Conservation (phyloP, 306 rosid species). For the Vigna nakashimae region DNA sequence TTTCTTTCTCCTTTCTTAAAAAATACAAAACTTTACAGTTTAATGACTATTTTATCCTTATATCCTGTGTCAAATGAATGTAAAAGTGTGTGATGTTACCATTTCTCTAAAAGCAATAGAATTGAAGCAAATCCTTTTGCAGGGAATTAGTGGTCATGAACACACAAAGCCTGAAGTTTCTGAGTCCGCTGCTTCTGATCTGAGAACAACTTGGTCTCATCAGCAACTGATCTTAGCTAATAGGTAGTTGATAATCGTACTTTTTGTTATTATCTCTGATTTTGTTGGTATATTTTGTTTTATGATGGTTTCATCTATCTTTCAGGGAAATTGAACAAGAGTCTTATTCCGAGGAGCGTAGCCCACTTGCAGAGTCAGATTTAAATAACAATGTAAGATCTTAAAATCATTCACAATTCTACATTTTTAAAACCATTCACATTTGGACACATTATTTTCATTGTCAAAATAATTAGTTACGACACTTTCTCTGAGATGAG, state of each 20-base stretch:
- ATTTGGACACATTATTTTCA: background rate
- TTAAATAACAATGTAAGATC: conserved; percentile 55
- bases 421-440: background rate
- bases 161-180: conserved; percentile 35
- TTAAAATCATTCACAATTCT: conserved; percentile 24
- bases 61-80: too few species aligned
- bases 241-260: conserved; percentile 49
- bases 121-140: conserved; percentile 26
- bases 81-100: too few species aligned
- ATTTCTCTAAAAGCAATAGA: background rate
- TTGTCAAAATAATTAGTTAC: background rate
- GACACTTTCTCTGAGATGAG: background rate
- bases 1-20: too few species aligned
- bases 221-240: conserved; percentile 43
- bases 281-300: conserved; percentile 28
- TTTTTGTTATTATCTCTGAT: conserved; percentile 2
- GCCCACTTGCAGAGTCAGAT: conserved; percentile 35
- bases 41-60: too few species aligned
- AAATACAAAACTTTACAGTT: too few species aligned
- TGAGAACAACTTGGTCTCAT: conserved; percentile 44
- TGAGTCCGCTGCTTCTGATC: conserved; percentile 39
- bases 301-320: conserved; percentile 7
- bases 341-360: conserved; percentile 39
- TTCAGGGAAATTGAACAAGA: conserved; percentile 53
- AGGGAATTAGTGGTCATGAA: conserved; percentile 53